Conservation (phyloP, 2,329 filamentous ascomycete genomes). For the Cercospora citrullina region DNA sequence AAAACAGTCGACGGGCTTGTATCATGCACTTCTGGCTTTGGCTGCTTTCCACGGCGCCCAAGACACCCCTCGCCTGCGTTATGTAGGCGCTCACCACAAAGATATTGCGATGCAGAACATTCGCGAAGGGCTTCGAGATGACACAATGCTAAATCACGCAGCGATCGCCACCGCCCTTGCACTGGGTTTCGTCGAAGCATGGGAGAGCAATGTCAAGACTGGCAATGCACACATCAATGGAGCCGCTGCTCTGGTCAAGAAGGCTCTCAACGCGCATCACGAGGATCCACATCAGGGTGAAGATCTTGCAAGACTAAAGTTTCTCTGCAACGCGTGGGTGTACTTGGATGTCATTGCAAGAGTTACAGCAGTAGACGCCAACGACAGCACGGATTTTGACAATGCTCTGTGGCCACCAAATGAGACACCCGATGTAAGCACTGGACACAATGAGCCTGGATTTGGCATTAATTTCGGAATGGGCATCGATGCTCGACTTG, state of each 20-base stretch:
- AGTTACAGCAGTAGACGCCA: conserved; percentile 62
- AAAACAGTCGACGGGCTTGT: conserved; percentile 62
- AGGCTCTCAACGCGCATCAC: conserved; percentile 55
- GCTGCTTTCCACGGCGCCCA: conserved; percentile 67
- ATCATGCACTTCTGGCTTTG: conserved; percentile 68
- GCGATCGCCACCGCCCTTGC: conserved; percentile 70
- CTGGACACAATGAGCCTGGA: conserved; percentile 28
- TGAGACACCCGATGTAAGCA: conserved; percentile 7
- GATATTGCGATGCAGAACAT: conserved; percentile 62
- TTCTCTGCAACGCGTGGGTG: conserved; percentile 70
- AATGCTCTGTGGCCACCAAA: conserved; percentile 39
- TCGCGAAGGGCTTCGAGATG: conserved; percentile 55
- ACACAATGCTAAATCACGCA: conserved; percentile 63
- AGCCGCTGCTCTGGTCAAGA: conserved; percentile 63
- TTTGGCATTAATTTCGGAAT: conserved; percentile 43
- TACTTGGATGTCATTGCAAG: conserved; percentile 73
- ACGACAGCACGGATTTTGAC: conserved; percentile 57
- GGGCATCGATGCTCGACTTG: conserved; percentile 56
- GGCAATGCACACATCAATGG: conserved; percentile 70
- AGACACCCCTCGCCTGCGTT: conserved; percentile 57
- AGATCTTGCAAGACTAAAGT: conserved; percentile 59
- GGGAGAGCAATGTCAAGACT: conserved; percentile 68
- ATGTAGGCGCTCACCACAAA: conserved; percentile 69
- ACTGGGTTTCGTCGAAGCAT: conserved; percentile 68
- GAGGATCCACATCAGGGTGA: conserved; percentile 44